Percentiles rank a stretch among this genome's conserved stretches.
Conservation (phyloP, 2,329 filamentous ascomycete genomes). For the Penicillium sumatraense region DNA sequence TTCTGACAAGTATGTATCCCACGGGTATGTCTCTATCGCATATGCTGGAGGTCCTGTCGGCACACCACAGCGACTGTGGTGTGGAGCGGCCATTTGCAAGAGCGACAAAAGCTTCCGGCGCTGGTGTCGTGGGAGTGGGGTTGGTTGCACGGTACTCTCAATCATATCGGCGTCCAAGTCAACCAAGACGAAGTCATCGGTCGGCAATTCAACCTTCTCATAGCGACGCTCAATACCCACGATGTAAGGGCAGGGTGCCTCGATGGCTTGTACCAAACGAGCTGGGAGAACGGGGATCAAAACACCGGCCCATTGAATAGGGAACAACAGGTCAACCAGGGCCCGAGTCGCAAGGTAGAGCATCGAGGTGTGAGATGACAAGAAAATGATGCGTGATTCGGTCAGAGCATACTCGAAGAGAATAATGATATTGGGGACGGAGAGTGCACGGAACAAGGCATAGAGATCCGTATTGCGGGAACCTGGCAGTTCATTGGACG, state of each 20-base stretch:
- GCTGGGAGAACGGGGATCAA: constrained; percentile 91
- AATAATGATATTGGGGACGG: constrained; percentile 87
- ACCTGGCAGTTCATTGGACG: constrained; percentile 87
- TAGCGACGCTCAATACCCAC: constrained; percentile 94
- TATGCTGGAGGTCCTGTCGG: constrained; percentile 88
- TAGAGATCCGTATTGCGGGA: constrained; percentile 91
- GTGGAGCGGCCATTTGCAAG: constrained; percentile 86
- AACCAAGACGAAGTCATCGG: constrained; percentile 94
- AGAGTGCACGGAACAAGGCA: constrained; percentile 86
- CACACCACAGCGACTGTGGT: constrained; percentile 85
- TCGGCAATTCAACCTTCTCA: constrained; percentile 66
- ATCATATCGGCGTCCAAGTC: constrained; percentile 92
- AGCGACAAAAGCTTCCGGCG: constrained; percentile 87
- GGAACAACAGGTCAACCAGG: constrained; percentile 83
- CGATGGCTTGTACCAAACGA: constrained; percentile 83
- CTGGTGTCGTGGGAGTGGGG: constrained; percentile 81
- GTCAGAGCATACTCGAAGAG: constrained; percentile 91
- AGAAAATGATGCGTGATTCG: constrained; percentile 92
- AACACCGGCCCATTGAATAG: constrained; percentile 89
- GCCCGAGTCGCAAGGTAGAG: constrained; percentile 89
- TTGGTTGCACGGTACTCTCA: constrained; percentile 79
- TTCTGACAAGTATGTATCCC: constrained; percentile 87
- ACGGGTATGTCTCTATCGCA: constrained; percentile 88
- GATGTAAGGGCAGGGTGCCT: constrained; percentile 95
- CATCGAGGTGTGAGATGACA: constrained; percentile 96